Percentiles rank a stretch among this genome's conserved stretches.
Conservation (phyloP, 2,329 filamentous ascomycete species). For the Aspergillus transmontanensis region DNA sequence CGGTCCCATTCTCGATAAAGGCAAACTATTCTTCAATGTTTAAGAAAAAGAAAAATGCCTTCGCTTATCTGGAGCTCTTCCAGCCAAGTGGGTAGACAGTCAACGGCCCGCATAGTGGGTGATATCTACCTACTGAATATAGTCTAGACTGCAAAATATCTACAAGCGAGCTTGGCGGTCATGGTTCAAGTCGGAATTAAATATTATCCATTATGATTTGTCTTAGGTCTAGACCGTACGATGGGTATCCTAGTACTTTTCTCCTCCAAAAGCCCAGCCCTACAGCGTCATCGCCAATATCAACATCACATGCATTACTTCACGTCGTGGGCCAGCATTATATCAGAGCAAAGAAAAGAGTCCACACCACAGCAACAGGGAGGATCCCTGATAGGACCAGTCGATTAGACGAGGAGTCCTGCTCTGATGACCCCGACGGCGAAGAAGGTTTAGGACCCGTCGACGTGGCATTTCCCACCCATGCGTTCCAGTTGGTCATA, state of each 20-base stretch:
- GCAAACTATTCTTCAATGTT: background rate
- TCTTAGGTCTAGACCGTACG: background rate
- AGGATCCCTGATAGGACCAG: background rate
- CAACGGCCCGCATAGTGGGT: background rate
- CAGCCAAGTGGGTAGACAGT: background rate
- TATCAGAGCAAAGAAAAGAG: background rate
- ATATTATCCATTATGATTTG: background rate
- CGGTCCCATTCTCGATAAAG: background rate
- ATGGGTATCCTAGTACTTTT: background rate
- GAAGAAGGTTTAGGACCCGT: slow-evolving; percentile 4
- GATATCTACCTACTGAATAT: background rate
- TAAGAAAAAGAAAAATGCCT: background rate
- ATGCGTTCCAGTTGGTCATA: slow-evolving; percentile 41
- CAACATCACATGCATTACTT: background rate
- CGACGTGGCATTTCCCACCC: slow-evolving; percentile 32
- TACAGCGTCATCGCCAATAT: background rate
- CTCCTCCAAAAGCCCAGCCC: background rate
- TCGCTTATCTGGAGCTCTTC: background rate
- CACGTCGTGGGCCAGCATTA: background rate
- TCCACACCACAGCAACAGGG: background rate
- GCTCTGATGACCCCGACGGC: background rate
- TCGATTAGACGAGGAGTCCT: slow-evolving; percentile 4
- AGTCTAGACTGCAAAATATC: background rate
- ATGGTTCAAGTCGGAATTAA: background rate
- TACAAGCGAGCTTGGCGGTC: background rate